Evolutionary conservation across 1,284 basidiomycete species (phyloP).

Genomic region (Filobasidium uniguttulatum): DNA sequence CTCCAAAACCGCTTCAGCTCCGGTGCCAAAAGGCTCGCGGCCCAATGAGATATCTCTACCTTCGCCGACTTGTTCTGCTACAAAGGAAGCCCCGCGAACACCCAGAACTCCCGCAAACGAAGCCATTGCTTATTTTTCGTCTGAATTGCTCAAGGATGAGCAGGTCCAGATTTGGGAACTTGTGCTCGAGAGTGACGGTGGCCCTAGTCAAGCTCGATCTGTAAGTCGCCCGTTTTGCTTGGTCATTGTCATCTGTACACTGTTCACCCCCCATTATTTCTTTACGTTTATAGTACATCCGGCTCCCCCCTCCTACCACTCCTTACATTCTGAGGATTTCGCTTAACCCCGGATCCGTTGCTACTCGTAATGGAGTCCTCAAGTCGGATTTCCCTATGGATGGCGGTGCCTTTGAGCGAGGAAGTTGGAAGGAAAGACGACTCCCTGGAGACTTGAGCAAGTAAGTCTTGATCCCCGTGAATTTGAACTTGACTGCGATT

Average conservation of each 20-base stretch:
- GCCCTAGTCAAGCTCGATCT: constrained; percentile 65
- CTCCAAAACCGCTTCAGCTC: too few species aligned
- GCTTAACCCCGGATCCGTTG: constrained; percentile 74
- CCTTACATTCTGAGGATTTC: constrained; percentile 83
- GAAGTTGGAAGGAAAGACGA: constrained; percentile 56
- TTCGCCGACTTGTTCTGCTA: neutral
- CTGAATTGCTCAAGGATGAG: constrained; percentile 34
- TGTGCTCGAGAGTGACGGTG: constrained; percentile 71
- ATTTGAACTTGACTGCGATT: constrained; percentile 34
- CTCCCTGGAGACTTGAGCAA: constrained; percentile 34
- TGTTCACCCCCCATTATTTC: neutral
- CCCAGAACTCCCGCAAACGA: constrained; percentile 84
- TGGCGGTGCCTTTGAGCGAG: constrained; percentile 67
- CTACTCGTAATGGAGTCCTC: constrained; percentile 73
- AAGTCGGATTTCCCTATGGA: constrained; percentile 90
- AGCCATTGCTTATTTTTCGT: constrained; percentile 69
- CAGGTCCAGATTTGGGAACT: constrained; percentile 73
- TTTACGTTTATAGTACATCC: constrained; percentile 58
- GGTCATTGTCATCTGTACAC: neutral
- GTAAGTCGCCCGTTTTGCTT: constrained; percentile 41
- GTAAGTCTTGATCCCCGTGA: constrained; percentile 41
- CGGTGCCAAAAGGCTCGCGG: too few species aligned
- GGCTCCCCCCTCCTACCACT: constrained; percentile 73
- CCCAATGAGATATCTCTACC: constrained; percentile 4
- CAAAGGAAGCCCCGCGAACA: constrained; percentile 24